Base-by-base conservation (phyloP, 257 asterid genomes). In the Lantana camara region DNA sequence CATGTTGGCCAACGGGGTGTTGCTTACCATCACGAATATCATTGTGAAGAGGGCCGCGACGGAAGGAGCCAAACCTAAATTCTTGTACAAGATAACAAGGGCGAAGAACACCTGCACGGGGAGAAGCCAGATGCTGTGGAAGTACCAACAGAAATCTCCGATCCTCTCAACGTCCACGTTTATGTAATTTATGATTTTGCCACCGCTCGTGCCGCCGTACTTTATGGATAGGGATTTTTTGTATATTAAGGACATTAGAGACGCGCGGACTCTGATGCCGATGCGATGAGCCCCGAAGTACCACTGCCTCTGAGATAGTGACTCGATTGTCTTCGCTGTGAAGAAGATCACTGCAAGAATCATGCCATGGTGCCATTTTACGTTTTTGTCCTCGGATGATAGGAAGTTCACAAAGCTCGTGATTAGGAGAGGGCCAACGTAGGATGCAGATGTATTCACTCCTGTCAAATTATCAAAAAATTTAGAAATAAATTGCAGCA, bases 281-380 rank as follows among this genome's bases (percentile, higher is more conserved):
- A 89, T 83, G 0, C 91, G 83, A 32, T 68, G 88, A 30, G 95
- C 85, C n/a, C 98, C 97, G 44, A 91, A 89, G 56, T 89, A 89
- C 97, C 97, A 91, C 61, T 81, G 96, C 55, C 98, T 83, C 71
- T 91, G 98, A 46, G 90, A 83, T 9, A 91, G 71, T 7, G 97
- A 91, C 69, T 91, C 98, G 20, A 83, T 72, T 14, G 79, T 83
- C 79, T 91, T 89, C 14, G 97, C 91, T n/a, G 76, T 7, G 66
- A 91, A 83, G 73, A 91, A 89, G 64, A 86, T 68, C 44, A 84
- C 44, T 10, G 97, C 81, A 24, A 89, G 87, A 60, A 81, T 55
- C 70, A 86, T 51, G 24, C 98, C 97, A 1, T 63, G 65, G 63
- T 73, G 76, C 87, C 91, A 78, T 53, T 55, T 79, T 30, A 64